Evolutionary conservation across 768 basidiomycete genomes (phyloP).

Genomic region (Mycena pura): DNA sequence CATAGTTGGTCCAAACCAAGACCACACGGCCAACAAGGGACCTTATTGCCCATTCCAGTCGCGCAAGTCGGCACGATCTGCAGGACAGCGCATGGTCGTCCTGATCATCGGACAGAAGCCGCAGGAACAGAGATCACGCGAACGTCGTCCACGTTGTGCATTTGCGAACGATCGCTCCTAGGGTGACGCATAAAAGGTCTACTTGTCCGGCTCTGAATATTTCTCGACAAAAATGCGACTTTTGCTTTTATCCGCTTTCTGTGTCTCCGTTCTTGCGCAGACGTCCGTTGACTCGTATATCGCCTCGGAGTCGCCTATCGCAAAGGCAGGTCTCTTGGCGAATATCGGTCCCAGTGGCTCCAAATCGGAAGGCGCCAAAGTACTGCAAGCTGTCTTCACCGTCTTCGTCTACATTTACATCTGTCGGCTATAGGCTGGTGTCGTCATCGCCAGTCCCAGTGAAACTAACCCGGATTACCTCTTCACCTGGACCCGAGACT

Average conservation of each 20-base stretch:
- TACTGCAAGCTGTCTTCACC: slow-evolving; percentile 14
- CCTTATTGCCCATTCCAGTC: too few species aligned
- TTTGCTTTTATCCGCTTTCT: slow-evolving; percentile 35
- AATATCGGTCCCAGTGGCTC: slow-evolving; percentile 71
- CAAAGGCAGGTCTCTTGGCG: slow-evolving; percentile 68
- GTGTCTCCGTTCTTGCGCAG: slow-evolving; percentile 36
- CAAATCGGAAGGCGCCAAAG: slow-evolving; percentile 62
- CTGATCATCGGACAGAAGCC: background rate
- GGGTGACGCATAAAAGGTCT: too few species aligned
- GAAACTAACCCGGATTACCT: slow-evolving; percentile 65
- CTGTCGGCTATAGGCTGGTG: slow-evolving; percentile 50
- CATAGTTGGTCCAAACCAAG: too few species aligned
- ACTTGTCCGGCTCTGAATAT: too few species aligned
- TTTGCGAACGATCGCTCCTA: background rate
- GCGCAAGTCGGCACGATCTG: too few species aligned
- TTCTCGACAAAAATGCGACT: slow-evolving; percentile 39
- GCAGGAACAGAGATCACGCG: slow-evolving; percentile 12
- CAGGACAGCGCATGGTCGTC: background rate
- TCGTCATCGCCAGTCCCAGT: slow-evolving; percentile 66
- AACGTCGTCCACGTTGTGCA: slow-evolving; percentile 4
- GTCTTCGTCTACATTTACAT: slow-evolving; percentile 32
- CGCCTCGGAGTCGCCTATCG: slow-evolving; percentile 60
- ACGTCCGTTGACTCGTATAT: slow-evolving; percentile 58
- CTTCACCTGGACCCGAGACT: slow-evolving; percentile 82
- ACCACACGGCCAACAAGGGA: too few species aligned